A percentile compares a stretch with the other conserved stretches of the same genome.
phyloP scores from a whole-genome alignment of 2,329 filamentous ascomycete genomes.

The Nigrograna mackinnonii region DNA sequence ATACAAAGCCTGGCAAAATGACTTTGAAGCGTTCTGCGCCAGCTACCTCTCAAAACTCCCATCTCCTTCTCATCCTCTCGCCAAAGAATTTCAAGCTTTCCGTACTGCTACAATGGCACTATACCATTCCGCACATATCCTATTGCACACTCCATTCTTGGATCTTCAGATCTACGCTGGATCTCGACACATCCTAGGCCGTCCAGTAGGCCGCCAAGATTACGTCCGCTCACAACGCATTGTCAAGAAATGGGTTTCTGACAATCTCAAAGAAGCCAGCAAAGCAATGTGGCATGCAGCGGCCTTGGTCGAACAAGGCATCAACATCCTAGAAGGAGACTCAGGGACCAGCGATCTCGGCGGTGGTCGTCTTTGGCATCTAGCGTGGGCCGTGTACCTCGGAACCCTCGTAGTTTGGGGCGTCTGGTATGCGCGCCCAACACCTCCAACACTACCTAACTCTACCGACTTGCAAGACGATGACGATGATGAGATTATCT shows the following conservation, averaged over 20 bases:
- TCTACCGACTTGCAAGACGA: slow-evolving; percentile 15
- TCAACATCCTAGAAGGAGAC: slow-evolving; percentile 48
- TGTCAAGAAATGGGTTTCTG: slow-evolving; percentile 56
- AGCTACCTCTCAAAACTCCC: slow-evolving; percentile 27
- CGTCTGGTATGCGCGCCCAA: slow-evolving; percentile 52
- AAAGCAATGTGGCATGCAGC: slow-evolving; percentile 60
- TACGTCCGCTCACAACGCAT: slow-evolving; percentile 54
- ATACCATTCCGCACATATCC: slow-evolving; percentile 62
- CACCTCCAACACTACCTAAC: slow-evolving; percentile 2
- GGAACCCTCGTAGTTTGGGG: slow-evolving; percentile 63
- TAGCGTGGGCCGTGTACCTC: slow-evolving; percentile 65
- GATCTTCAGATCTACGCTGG: slow-evolving; percentile 67
- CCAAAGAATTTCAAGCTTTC: slow-evolving; percentile 51
- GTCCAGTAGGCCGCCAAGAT: slow-evolving; percentile 55
- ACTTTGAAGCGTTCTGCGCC: slow-evolving; percentile 59
- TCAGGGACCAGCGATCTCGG: slow-evolving; percentile 46
- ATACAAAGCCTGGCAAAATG: slow-evolving; percentile 62
- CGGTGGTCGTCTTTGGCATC: slow-evolving; percentile 60
- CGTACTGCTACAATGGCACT: slow-evolving; percentile 57
- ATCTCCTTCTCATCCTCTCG: slow-evolving; percentile 33
- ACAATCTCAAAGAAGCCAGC: slow-evolving; percentile 38
- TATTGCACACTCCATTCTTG: slow-evolving; percentile 61
- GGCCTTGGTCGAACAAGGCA: slow-evolving; percentile 54
- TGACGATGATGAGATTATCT: slow-evolving; percentile 54
- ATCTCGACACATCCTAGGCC: slow-evolving; percentile 61